Conservation (phyloP, 2,329 filamentous ascomycete genomes). For the Cryphonectria parasitica region DNA sequence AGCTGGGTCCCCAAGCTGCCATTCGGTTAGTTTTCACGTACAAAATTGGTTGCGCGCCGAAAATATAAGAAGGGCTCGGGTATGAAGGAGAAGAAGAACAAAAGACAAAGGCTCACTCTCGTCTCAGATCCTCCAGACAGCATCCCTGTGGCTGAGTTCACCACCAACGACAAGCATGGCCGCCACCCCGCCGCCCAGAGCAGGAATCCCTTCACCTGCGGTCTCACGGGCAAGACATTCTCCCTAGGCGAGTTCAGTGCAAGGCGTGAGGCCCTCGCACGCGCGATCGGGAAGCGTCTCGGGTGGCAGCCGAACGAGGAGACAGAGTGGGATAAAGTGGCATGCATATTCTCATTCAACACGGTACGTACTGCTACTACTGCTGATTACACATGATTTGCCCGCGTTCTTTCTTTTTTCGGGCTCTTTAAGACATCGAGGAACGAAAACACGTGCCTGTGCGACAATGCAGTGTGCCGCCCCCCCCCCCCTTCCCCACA, state of each 20-base stretch:
- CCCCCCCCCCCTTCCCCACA: neutral
- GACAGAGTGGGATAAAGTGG: conserved; percentile 80
- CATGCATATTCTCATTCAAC: conserved; percentile 78
- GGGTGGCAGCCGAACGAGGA: conserved; percentile 72
- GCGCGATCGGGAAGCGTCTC: conserved; percentile 71
- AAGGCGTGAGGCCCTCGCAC: conserved; percentile 68
- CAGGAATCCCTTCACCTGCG: conserved; percentile 75
- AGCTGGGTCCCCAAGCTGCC: conserved; percentile 64
- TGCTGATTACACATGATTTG: neutral
- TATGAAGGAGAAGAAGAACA: neutral
- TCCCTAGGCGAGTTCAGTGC: conserved; percentile 65
- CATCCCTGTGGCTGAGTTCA: conserved; percentile 75
- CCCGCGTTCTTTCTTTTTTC: neutral
- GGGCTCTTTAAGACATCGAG: neutral
- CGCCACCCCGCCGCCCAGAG: conserved; percentile 66
- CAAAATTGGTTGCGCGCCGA: neutral
- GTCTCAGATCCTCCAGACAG: conserved; percentile 67
- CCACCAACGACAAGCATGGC: conserved; percentile 73
- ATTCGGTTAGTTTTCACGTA: conserved; percentile 45
- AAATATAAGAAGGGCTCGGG: too few relatives aligned
- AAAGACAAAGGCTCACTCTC: conserved; percentile 23
- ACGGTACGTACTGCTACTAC: conserved; percentile 55
- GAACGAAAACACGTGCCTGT: neutral
- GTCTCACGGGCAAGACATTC: conserved; percentile 70
- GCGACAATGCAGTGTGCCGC: neutral